These are phyloP conservation scores for Coemansia sp. DNA, from an alignment of 192 early-diverging fungal genomes.

Conservation along the genomic window DNA sequence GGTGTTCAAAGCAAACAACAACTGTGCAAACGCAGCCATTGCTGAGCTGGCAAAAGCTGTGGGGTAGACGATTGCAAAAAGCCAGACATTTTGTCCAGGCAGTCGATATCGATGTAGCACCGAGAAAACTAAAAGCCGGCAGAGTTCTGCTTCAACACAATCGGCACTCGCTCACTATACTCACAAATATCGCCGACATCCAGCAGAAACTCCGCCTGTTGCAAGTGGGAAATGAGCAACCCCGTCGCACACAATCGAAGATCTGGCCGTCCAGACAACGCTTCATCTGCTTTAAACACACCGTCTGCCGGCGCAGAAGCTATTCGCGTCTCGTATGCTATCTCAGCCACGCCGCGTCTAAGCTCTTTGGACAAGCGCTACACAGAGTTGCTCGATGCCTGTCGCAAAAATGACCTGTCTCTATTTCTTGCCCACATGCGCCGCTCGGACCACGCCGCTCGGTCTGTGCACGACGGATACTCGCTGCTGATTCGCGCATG, in stretches of 20 bases:
- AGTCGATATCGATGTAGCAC: background rate
- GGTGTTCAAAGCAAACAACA: background rate
- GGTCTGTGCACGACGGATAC: constrained; percentile 10
- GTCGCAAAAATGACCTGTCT: constrained; percentile 17
- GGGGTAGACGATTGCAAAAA: background rate
- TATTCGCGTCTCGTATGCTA: constrained; percentile 14
- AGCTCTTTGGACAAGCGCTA: background rate
- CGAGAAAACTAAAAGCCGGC: background rate
- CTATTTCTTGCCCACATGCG: constrained; percentile 12
- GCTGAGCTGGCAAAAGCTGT: no score
- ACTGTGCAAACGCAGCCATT: background rate
- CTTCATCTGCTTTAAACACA: constrained; percentile 1
- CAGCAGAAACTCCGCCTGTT: background rate
- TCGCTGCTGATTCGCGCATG: constrained; percentile 41
- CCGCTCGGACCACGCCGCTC: background rate
- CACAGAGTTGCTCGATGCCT: constrained; percentile 10
- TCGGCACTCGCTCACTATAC: background rate
- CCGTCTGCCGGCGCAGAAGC: constrained; percentile 6
- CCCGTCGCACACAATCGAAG: constrained; percentile 13
- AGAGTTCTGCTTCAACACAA: background rate
- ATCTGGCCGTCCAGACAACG: constrained; percentile 9
- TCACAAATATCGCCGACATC: background rate
- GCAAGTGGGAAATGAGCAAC: background rate
- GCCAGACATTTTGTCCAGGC: background rate
- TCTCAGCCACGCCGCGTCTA: constrained; percentile 4